Base-by-base conservation (phyloP, 1,284 basidiomycete species). In the Leucoagaricus sp. region DNA sequence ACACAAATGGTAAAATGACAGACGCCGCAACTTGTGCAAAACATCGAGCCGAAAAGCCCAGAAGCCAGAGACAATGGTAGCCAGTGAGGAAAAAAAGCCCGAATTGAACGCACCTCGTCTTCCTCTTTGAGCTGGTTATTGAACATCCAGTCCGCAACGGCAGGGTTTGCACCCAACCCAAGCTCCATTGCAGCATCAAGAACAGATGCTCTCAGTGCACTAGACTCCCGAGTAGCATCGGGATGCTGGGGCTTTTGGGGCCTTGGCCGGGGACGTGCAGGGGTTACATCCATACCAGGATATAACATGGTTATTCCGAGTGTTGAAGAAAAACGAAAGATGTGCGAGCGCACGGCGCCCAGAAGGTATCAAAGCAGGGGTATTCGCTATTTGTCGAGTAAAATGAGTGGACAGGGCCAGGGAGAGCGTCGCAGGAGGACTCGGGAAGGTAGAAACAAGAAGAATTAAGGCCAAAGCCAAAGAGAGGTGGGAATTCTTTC, bases 61-160 rank as follows among this genome's bases (percentile, higher is more conserved):
- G 49, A 31, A 47, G 49, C 38, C 23, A 29, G 9, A 19, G 21
- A 4, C 36, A 13, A 25, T 33, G 7, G 15, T 5, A 3, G n/a
- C n/a, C n/a, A n/a, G n/a, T n/a, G n/a, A n/a, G n/a, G n/a, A n/a
- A n/a, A n/a, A n/a, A n/a, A n/a, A n/a, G n/a, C n/a, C n/a, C n/a
- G n/a, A n/a, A n/a, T n/a, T 50, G 8, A 9, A 44, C 17, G 67
- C 34, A 68, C 53, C 51, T 67, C 68, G 9, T 67, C 64, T 49
- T 76, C 82, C 63, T 84, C 83, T 23, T 71, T 68, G 25, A 85
- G 66, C 0, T 80, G 67, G 60, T 83, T 81, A 50, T 76, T 83
- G 67, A 88, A 87, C 65, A 89, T 86, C 84, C 86, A 87, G 59
- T 83, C 75, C 6, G 84, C 78, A 21, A 89, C 82, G 13, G 80